Percentiles rank a stretch among this genome's conserved stretches.
Conservation (phyloP, 495 filamentous ascomycete genomes). For the Aspergillus nidulans region DNA sequence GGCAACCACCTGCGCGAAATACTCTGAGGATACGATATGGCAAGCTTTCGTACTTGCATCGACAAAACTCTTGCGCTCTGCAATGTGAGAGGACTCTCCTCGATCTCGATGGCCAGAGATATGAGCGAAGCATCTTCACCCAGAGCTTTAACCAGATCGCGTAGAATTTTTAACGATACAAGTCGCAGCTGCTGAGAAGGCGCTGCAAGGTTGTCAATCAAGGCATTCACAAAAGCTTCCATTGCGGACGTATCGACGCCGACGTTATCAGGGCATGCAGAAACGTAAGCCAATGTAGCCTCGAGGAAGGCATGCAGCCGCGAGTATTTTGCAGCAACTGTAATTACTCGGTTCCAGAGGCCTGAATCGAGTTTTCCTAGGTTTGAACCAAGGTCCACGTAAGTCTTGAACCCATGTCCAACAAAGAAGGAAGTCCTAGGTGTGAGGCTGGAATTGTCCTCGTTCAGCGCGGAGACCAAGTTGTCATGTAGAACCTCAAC, state of each 20-base stretch:
- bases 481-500: slow-evolving; percentile 32
- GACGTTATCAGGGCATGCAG: slow-evolving; percentile 38
- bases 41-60: slow-evolving; percentile 79
- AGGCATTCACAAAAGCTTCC: slow-evolving; percentile 52
- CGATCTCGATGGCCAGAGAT: slow-evolving; percentile 58
- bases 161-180: slow-evolving; percentile 64
- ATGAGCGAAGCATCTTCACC: slow-evolving; percentile 41
- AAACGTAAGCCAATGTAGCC: slow-evolving; percentile 57
- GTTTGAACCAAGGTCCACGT: slow-evolving; percentile 34
- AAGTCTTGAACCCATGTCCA: slow-evolving; percentile 46
- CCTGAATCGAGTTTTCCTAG: slow-evolving; percentile 41
- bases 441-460: slow-evolving; percentile 9
- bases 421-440: slow-evolving; percentile 28
- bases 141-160: slow-evolving; percentile 28
- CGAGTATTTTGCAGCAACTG: slow-evolving; percentile 57
- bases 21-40: slow-evolving; percentile 53
- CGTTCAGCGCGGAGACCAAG: slow-evolving; percentile 23
- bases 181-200: slow-evolving; percentile 68
- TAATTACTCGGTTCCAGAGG: slow-evolving; percentile 54
- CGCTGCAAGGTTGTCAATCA: slow-evolving; percentile 67
- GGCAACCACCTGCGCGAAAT: slow-evolving; percentile 59
- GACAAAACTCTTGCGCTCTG: slow-evolving; percentile 69
- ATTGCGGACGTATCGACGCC: slow-evolving; percentile 41
- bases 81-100: slow-evolving; percentile 70
- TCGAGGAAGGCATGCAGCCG: slow-evolving; percentile 64